Evolutionary conservation across 768 basidiomycete genomes (phyloP).

Genomic region (Lactarius psammicola): DNA sequence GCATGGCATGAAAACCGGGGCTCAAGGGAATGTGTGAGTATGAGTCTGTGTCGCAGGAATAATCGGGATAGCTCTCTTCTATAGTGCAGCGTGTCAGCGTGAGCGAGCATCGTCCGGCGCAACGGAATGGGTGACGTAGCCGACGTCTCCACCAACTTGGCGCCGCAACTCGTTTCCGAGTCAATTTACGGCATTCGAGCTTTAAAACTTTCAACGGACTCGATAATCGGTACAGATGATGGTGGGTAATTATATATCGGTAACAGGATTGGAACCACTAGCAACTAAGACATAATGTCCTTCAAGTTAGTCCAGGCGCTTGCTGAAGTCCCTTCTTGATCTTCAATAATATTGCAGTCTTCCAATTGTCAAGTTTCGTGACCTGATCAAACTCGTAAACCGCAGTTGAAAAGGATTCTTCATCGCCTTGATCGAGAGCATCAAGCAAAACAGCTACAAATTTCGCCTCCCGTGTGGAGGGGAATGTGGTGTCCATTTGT

Average conservation of each 20-base stretch:
- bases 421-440: conserved; percentile 68
- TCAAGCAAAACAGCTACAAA: conserved; percentile 77
- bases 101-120: conserved; percentile 11
- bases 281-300: not conserved
- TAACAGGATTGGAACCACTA: not conserved
- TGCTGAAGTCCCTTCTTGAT: conserved; percentile 80
- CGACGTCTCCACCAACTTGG: not conserved
- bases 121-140: conserved; percentile 17
- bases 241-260: conserved; percentile 5
- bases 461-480: conserved; percentile 87
- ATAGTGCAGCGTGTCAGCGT: not conserved
- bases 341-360: conserved; percentile 85
- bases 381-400: conserved; percentile 93
- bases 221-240: conserved; percentile 4
- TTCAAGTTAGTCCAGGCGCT: conserved; percentile 41
- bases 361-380: conserved; percentile 93
- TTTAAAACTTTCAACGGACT: not conserved
- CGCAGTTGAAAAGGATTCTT: conserved; percentile 74
- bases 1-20: conserved; percentile 34
- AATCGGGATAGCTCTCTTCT: not conserved
- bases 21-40: conserved; percentile 4
- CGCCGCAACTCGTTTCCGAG: conserved; percentile 5
- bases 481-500: conserved; percentile 81
- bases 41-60: not conserved
- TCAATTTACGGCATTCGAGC: conserved; percentile 1